These are phyloP conservation scores for Boletus pseudopeckii DNA, from an alignment of 768 basidiomycete genomes.

Conservation along the genomic window DNA sequence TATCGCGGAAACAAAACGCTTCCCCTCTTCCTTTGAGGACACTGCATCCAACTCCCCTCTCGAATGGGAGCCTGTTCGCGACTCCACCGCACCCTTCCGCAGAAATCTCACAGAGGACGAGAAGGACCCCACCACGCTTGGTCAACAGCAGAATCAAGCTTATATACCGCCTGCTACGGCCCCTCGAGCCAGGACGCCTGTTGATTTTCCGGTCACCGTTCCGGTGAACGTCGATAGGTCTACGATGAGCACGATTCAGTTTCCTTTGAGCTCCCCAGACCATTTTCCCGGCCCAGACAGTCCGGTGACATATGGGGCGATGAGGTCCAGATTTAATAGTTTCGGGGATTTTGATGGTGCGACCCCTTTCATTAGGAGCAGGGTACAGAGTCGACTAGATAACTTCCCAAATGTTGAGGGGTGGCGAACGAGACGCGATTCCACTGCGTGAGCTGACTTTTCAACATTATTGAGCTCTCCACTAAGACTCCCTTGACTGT, in stretches of 20 bases:
- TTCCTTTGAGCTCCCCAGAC: conserved; percentile 80
- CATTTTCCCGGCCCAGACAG: conserved; percentile 48
- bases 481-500: not conserved
- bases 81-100: conserved; percentile 72
- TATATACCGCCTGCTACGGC: conserved; percentile 29
- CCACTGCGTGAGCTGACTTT: conserved; percentile 68
- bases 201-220: conserved; percentile 55
- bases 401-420: conserved; percentile 55
- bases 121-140: conserved; percentile 49
- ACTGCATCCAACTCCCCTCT: conserved; percentile 49
- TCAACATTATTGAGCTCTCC: not conserved
- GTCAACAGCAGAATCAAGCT: conserved; percentile 35
- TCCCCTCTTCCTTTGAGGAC: conserved; percentile 52
- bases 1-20: conserved; percentile 70
- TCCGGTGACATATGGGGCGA: conserved; percentile 45
- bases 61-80: conserved; percentile 45
- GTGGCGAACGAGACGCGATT: conserved; percentile 86
- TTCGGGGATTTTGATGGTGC: conserved; percentile 69
- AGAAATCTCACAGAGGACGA: conserved; percentile 75
- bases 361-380: conserved; percentile 81
- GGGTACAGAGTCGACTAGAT: conserved; percentile 77
- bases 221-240: conserved; percentile 48
- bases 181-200: conserved; percentile 46
- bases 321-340: conserved; percentile 65
- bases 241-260: conserved; percentile 70